phyloP scores from a whole-genome alignment of 768 basidiomycete species.

The Lactarius tabidus region DNA sequence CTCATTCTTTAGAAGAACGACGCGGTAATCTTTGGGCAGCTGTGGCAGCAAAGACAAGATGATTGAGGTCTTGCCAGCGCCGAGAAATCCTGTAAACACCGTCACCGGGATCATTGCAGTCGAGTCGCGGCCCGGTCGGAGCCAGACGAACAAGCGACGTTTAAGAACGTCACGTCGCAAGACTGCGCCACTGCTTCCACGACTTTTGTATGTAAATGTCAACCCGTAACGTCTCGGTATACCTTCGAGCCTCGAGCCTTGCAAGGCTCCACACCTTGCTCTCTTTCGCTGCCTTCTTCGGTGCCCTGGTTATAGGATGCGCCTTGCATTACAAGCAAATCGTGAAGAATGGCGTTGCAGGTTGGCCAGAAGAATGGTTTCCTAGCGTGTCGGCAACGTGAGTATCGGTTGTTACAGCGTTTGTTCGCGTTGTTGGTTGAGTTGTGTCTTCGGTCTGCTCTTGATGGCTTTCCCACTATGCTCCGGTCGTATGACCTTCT shows the following conservation, averaged over 20 bases:
- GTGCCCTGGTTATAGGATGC: constrained; percentile 61
- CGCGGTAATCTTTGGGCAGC: constrained; percentile 81
- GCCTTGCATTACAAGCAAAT: constrained; percentile 77
- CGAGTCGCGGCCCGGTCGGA: neutral
- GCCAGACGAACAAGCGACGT: neutral
- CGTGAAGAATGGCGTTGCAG: constrained; percentile 79
- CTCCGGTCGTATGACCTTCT: neutral
- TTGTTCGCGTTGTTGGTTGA: neutral
- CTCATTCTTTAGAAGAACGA: constrained; percentile 92
- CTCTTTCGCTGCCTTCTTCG: constrained; percentile 58
- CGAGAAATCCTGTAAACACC: constrained; percentile 92
- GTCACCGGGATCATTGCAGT: constrained; percentile 67
- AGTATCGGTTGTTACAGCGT: constrained; percentile 29
- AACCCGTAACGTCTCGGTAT: constrained; percentile 7
- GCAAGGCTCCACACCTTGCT: constrained; percentile 63
- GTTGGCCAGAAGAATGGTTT: constrained; percentile 85
- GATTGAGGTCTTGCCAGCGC: constrained; percentile 74
- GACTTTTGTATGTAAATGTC: neutral
- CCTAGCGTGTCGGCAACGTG: constrained; percentile 86
- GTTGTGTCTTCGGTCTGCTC: neutral
- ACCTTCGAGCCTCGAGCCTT: constrained; percentile 49
- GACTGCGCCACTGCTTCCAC: neutral
- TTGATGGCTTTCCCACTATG: neutral
- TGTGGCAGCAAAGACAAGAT: constrained; percentile 81
- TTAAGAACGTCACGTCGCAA: too few species aligned